Percentiles rank a stretch among this genome's conserved stretches.
Evolutionary conservation across 176 grass and related monocot genomes (phyloP).

Genomic region (Aegilops sharonensis): DNA sequence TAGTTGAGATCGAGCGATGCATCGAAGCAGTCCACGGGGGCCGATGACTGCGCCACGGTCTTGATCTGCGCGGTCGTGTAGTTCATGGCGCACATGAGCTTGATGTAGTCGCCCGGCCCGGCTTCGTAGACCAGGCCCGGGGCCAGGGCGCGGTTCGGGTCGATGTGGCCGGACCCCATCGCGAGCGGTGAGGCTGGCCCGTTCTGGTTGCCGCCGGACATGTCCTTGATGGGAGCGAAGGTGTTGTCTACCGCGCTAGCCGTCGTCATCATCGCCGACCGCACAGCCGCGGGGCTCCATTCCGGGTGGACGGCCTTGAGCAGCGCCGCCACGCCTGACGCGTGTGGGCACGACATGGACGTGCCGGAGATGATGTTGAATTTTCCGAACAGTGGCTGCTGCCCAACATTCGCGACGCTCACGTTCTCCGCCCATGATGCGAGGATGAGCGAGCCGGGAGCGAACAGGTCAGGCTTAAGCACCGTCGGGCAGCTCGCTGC

Average conservation of each 20-base stretch:
- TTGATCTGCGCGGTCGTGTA: conserved; percentile 66
- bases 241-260: conserved; percentile 60
- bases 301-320: conserved; percentile 48
- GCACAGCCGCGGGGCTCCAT: conserved; percentile 66
- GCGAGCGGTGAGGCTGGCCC: conserved; percentile 30
- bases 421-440: conserved; percentile 68
- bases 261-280: conserved; percentile 87
- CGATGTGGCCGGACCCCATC: conserved; percentile 70
- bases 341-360: conserved; percentile 83
- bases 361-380: conserved; percentile 81
- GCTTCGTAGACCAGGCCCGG: conserved; percentile 82
- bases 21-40: conserved; percentile 41
- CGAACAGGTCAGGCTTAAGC: conserved; percentile 76
- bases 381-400: conserved; percentile 31
- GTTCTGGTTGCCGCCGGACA: neutral
- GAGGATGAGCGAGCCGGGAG: conserved; percentile 58
- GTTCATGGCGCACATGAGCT: conserved; percentile 82
- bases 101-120: conserved; percentile 53
- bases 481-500: conserved; percentile 51
- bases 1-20: conserved; percentile 82
- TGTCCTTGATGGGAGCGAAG: conserved; percentile 56
- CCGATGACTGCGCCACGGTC: conserved; percentile 38
- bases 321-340: conserved; percentile 60
- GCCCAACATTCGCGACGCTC: conserved; percentile 30
- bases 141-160: conserved; percentile 52